Percentiles rank a stretch among this genome's conserved stretches.
phyloP scores from a whole-genome alignment of 2,329 filamentous ascomycete genomes.

The Eutypella sp. region DNA sequence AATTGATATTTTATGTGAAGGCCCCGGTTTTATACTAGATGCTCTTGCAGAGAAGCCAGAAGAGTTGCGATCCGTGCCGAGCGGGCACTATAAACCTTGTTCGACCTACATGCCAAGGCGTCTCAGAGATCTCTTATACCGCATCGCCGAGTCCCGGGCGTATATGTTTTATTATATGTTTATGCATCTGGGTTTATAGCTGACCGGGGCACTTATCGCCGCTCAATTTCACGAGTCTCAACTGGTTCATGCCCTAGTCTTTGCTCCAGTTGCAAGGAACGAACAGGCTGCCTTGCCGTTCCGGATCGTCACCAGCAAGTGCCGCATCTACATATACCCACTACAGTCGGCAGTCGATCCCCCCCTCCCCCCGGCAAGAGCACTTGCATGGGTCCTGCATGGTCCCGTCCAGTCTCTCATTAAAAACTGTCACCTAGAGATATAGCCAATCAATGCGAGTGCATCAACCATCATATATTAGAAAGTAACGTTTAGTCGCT shows the following conservation, averaged over 20 bases:
- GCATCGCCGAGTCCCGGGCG: too few species aligned
- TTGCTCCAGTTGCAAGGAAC: neutral
- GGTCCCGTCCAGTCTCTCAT: neutral
- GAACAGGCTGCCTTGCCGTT: neutral
- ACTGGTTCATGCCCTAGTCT: too few species aligned
- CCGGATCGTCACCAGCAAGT: neutral
- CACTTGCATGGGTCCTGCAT: neutral
- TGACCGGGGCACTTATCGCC: too few species aligned
- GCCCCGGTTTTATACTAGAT: too few species aligned
- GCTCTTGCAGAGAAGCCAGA: too few species aligned
- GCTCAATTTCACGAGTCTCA: too few species aligned
- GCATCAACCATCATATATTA: neutral
- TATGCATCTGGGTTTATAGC: neutral
- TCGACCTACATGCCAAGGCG: neutral
- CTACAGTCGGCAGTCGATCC: neutral
- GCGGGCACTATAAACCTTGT: constrained; percentile 17
- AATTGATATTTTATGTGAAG: too few species aligned
- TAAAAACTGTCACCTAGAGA: neutral
- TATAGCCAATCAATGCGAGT: neutral
- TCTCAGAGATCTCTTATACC: too few species aligned
- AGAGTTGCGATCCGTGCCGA: constrained; percentile 22
- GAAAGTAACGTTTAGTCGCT: neutral
- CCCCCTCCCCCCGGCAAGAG: neutral
- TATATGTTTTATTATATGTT: too few species aligned
- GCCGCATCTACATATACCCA: neutral